Conservation (phyloP, 2,329 filamentous ascomycete genomes). For the Fusarium musae region DNA sequence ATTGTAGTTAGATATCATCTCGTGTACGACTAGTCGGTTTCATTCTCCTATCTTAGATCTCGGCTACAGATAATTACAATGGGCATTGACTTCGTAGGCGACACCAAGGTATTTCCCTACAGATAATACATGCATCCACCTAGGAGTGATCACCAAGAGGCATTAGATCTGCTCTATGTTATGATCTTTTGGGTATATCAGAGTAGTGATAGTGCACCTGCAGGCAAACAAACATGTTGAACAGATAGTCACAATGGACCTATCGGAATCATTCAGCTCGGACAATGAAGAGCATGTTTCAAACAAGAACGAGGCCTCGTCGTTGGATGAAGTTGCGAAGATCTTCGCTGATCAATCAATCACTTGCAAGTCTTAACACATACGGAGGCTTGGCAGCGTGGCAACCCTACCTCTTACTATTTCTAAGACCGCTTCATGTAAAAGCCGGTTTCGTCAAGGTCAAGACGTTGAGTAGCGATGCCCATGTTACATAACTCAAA, state of each 20-base stretch:
- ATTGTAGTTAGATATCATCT: conserved; percentile 17
- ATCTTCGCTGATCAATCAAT: conserved; percentile 22
- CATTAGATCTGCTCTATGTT: neutral
- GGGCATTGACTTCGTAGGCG: neutral
- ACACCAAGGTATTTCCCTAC: neutral
- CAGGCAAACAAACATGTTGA: neutral
- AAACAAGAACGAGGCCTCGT: conserved; percentile 19
- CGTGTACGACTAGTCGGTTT: conserved; percentile 18
- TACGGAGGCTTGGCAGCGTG: conserved; percentile 17
- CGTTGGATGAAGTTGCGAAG: conserved; percentile 11
- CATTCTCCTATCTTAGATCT: conserved; percentile 5
- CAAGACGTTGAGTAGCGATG: conserved; percentile 19
- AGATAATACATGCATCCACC: neutral
- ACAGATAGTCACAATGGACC: neutral
- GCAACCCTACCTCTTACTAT: conserved; percentile 17
- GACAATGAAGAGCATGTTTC: conserved; percentile 8
- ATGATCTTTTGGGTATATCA: neutral
- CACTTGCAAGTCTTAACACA: neutral
- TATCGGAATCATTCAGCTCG: neutral
- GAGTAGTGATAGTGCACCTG: neutral
- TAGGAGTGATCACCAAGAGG: neutral
- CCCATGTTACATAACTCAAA: neutral
- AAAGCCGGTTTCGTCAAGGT: conserved; percentile 22
- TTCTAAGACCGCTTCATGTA: conserved; percentile 16
- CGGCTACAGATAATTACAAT: conserved; percentile 8